phyloP scores from a whole-genome alignment of 176 grass and related monocot species.

The Bolboschoenus planiculmis region DNA sequence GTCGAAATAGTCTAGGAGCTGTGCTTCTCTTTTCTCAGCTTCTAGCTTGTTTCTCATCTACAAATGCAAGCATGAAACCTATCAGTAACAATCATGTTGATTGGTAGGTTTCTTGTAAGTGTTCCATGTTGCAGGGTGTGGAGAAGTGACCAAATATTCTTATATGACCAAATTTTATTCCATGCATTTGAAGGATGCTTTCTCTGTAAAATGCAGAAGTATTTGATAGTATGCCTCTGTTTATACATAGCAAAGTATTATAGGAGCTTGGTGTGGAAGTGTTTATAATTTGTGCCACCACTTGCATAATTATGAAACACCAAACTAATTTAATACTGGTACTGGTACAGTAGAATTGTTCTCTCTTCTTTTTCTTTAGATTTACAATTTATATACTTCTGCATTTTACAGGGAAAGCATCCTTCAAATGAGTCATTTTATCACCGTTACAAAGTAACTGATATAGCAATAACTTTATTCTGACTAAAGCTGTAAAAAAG shows the following conservation, averaged over 20 bases:
- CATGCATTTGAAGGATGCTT: not conserved
- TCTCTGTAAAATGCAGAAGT: not conserved
- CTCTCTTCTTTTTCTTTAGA: not conserved
- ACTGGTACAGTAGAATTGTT: not conserved
- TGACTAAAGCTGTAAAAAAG: too few relatives aligned
- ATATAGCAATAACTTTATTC: not conserved
- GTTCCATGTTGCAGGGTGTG: not conserved
- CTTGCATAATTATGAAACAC: not conserved
- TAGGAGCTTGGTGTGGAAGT: too few relatives aligned
- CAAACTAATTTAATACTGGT: not conserved
- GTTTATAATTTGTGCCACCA: not conserved
- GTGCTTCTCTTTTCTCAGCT: conserved; percentile 64
- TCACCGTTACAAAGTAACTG: not conserved
- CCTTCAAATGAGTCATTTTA: not conserved
- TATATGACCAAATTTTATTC: too few relatives aligned
- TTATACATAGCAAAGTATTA: too few relatives aligned
- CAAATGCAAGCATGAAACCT: not conserved
- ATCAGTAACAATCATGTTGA: not conserved
- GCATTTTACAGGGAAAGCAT: not conserved
- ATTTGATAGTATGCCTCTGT: too few relatives aligned
- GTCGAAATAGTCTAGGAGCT: conserved; percentile 74
- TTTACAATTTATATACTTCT: not conserved
- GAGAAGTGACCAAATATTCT: not conserved
- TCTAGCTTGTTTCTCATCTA: conserved; percentile 27
- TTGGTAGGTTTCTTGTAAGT: not conserved